Evolutionary conservation across 1,139 yeast genomes (phyloP), one percentile per base, ranked within the genome.

Genomic region (Lodderomyces theae): DNA sequence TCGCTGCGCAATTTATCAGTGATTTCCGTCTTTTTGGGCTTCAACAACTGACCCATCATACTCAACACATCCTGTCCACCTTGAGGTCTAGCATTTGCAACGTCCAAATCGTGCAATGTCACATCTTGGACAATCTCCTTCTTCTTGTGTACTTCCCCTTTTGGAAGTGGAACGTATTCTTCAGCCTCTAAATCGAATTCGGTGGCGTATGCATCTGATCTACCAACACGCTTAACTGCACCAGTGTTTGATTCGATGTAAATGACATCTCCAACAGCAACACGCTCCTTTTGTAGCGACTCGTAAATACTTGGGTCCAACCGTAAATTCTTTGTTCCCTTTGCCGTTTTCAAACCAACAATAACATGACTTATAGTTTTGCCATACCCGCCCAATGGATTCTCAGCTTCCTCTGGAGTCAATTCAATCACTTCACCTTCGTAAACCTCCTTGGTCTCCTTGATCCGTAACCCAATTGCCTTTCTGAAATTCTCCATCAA

Each of bases 41-140:
- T 92, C 72, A 92, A 75, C 50, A 92, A 72, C 68, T 92, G 98
- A 34, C 97, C 97, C 98, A 92, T 92, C 96, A 94, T 88, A 7
- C 97, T 88, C 59, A 92, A 77, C 39, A 94, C 95, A 60, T 92
- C 98, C 66, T 94, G 98, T 24, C 98, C 98, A 50, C 98, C 98
- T 66, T 92, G 97, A 11, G 99, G 98, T 56, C 90, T 80, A 1
- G 98, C 90, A 59, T 92, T 92, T 39, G 98, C 98, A 38, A 88
- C 84, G 65, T 92, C 99, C 58, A 92, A 72, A 60, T 92, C 99
- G 60, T 94, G 97, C 52, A 92, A 75, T 1, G 98, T 88, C 36
- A 92, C 96, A 58, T 92, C 98, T 65, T 92, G 99, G 15, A 94
- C 96, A 53, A 92, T 89, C 64, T 92, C 98, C 65, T 92, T 92